Base-by-base conservation (phyloP, 2,329 filamentous ascomycete species). In the Aureobasidium sp. region DNA sequence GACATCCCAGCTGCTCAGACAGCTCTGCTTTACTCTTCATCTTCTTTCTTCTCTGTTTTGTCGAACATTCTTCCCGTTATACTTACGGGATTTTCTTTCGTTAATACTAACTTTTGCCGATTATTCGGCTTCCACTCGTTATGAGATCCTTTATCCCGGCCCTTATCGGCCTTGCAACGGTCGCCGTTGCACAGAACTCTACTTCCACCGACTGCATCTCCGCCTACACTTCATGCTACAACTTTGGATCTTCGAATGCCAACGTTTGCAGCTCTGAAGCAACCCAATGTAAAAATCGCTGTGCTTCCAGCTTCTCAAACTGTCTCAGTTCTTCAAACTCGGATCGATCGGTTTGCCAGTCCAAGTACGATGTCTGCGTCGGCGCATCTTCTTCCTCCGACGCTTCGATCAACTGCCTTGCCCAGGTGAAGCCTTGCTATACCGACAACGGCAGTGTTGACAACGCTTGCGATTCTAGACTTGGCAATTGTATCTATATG, bases 151-250 rank as follows among this genome's bases (percentile, higher is more conserved):
- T 37, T 5, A 39, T 58, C 11, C 54, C 54, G 27, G 54, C 32
- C 32, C 54, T 58, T 9, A 39, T 58, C 32, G 54, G 54, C 25
- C 42, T 58, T 4, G 54, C 54, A 48, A 48, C 54, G 32, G 42
- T 48, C 42, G 54, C 42, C 25, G 54, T 58, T 58, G 54, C 54
- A n/a, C 57, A 59, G 7, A 59, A 59, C 55, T 5, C 5, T 29
- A 58, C 21, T 21, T 21, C 54, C 11, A n/a, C 21, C 1, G 32
- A 47, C 32, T 58, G 54, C 13, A 10, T 47, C 14, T n/a, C 54
- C 5, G 41, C 54, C 5, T 58, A 27, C 32, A 11, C 30, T 11
- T 3, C 16, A 13, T 58, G 54, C 54, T 58, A 58, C 30, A 32
- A 47, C 32, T 58, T 58, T 11, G 21, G 29, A 2, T 14, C 7